Base-by-base conservation (phyloP, 2,329 filamentous ascomycete species). In the Aureobasidium pullulans region DNA sequence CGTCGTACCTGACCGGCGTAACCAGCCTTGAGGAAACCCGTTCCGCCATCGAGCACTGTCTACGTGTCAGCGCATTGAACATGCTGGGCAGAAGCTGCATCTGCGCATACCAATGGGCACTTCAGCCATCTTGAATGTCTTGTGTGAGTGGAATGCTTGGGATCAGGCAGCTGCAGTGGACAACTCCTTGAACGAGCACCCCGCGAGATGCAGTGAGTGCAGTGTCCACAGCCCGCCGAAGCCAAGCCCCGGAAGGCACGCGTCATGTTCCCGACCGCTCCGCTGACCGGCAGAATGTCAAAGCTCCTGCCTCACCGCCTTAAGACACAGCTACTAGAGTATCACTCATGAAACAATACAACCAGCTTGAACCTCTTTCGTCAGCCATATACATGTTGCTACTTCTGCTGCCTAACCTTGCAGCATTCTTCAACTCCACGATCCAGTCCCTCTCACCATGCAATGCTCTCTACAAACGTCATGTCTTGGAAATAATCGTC, bases 1-100 rank as follows among this genome's bases (percentile, higher is more conserved):
- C 15, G 52, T 29, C 78, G 67, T 77, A 88, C 85, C 79, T 87
- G 92, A 71, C 88, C 94, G 72, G 94, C 94, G 81, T 97, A 99
- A 76, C 94, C 94, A 79, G 96, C 94, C 80, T 99, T 99, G 77
- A 99, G 88, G 83, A 99, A 99, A 77, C 94, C 94, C 73, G 94
- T 99, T 77, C 94, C 94, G 83, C 94, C 94, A 82, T 99, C 94
- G 83, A 99, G 93, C 74, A 99, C 94, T 97, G 73, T 59, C 15
- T 39, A 13, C 42, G 44, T 61, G 40, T 61, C 23, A 60, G 61
- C 57, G 53, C 61, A 65, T 60, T 66, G 62, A 49, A 36, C 34
- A n/a, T 54, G 63, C 48, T 62, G 64, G 42, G 54, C 58, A 47
- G 7, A 23, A 8, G 15, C 1, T 53, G 49, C 40, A 10, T 36